Evolutionary conservation across 2,329 filamentous ascomycete species (phyloP), one percentile per base, ranked within the genome.

Genomic region (Purpureocillium takamizusanense): DNA sequence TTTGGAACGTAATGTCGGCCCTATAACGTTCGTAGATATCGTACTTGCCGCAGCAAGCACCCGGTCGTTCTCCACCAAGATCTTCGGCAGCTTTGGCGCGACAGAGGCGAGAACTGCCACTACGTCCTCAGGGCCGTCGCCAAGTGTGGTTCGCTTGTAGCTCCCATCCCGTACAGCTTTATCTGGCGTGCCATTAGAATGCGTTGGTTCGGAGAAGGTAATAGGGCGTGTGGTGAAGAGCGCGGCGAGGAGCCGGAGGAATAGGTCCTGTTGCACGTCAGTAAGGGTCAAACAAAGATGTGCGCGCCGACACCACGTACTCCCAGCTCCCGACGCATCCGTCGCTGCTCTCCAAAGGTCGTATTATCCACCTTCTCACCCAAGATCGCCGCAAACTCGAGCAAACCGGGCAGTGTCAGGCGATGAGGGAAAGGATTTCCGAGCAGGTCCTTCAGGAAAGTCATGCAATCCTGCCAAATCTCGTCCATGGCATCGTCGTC

Each of bases 401-500:
- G 67, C 33, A 98, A 66, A 37, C 82, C 80, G 7, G 92, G 86
- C 30, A 98, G 63, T 7, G 89, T 90, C 54, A 95, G 89, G 40
- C 92, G 75, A 62, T 98, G 90, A 3, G 92, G 92, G 52, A 98
- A 87, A 1, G 92, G 94, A 53, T 98, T 98, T 17, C 83, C 80
- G 21, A 98, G 70, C 21, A 98, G 75, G 55, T 98, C 94, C 46
- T 81, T 83, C 43, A 97, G 61, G 59, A 98, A 98, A 0, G 83
- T 77, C 52, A 89, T 87, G 57, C 90, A 98, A 56, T 98, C 90
- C 31, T 81, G 74, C 92, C 92, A 98, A 35, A 98, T 95, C 61
- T 98, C 92, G 52, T 98, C 92, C 74, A 95, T 90, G 13, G 92
- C 85, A 65, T 98, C 92, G 52, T 98, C 92, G 53, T 98, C 92